Conservation (phyloP, 495 filamentous ascomycete genomes). For the Aspergillus funiculosus region DNA sequence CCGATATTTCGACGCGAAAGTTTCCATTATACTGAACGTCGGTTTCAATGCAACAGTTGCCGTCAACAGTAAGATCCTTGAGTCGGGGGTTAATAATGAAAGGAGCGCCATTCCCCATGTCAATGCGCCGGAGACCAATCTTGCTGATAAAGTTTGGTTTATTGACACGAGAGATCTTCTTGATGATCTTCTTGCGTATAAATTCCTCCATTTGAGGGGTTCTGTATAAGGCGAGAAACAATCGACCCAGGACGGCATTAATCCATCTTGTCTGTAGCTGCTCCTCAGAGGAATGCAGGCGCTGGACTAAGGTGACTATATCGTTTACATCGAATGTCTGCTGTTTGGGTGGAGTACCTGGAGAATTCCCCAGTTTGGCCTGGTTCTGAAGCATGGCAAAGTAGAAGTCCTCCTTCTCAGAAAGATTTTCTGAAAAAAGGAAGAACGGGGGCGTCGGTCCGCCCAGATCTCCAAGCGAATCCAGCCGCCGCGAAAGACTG, state of each 20-base stretch:
- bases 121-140: slow-evolving; percentile 71
- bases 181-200: slow-evolving; percentile 79
- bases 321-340: slow-evolving; percentile 77
- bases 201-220: slow-evolving; percentile 74
- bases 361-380: slow-evolving; percentile 53
- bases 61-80: slow-evolving; percentile 85
- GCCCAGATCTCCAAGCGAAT: slow-evolving; percentile 54
- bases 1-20: slow-evolving; percentile 81
- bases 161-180: slow-evolving; percentile 92
- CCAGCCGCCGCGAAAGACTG: slow-evolving; percentile 66
- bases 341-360: slow-evolving; percentile 59
- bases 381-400: slow-evolving; percentile 85
- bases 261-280: slow-evolving; percentile 90
- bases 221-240: slow-evolving; percentile 83
- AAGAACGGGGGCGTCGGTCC: slow-evolving; percentile 73
- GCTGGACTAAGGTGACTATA: slow-evolving; percentile 80
- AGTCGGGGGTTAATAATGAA: slow-evolving; percentile 84
- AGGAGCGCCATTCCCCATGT: slow-evolving; percentile 81
- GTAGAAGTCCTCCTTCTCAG: slow-evolving; percentile 97
- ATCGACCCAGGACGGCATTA: slow-evolving; percentile 79
- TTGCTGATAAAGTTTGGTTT: slow-evolving; percentile 84
- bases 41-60: slow-evolving; percentile 77
- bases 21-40: slow-evolving; percentile 86
- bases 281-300: slow-evolving; percentile 86
- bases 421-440: slow-evolving; percentile 88